Evolutionary conservation across 1,284 basidiomycete genomes (phyloP), one percentile per base, ranked within the genome.

Genomic region (Cutaneotrichosporon arboriforme): DNA sequence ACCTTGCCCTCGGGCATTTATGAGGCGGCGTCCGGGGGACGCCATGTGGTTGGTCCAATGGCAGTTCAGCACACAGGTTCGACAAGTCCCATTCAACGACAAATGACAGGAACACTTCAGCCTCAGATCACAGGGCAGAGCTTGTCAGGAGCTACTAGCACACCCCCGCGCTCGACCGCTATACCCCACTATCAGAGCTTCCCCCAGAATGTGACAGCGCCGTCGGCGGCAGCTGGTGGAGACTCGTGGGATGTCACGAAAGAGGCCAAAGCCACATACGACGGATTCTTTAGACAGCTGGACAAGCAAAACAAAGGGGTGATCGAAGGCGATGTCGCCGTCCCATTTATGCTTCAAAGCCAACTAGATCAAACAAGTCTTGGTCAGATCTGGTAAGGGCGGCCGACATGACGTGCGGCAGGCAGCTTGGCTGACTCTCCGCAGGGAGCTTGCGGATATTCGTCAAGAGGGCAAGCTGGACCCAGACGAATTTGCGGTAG

Each of bases 281-380:
- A 98, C 70, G 78, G 78, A 14, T 87, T 87, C 76, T 99, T 97
- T 67, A 84, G 88, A 52, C 80, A 80, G 26, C 81, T 98, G 34
- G 96, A 98, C 72, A 75, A 81, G 14, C 80, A 83, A 58, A 84
- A 82, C 61, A 81, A 78, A 56, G 93, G 92, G 1, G 87, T 81
- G 63, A 88, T 98, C 33, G 91, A 94, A 66, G 93, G 92, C 10
- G 90, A 94, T 59, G 83, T 89, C 20, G 96, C 92, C 4, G 96
- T 97, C 0, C 90, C 90, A 4, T 98, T 98, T 75, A 89, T 99
- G 85, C 76, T 96, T 58, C 86, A 93, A 73, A 94, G 91, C 48
- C 87, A 90, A 55, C 77, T 99, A 38, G 81, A 86, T 4, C 89
- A 90, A 61, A 84, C 86, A 17, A 81, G 84, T 17, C 80, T 99